Conservation (phyloP, 108 stramenopile species). For the Aurantiochytrium sp. region DNA sequence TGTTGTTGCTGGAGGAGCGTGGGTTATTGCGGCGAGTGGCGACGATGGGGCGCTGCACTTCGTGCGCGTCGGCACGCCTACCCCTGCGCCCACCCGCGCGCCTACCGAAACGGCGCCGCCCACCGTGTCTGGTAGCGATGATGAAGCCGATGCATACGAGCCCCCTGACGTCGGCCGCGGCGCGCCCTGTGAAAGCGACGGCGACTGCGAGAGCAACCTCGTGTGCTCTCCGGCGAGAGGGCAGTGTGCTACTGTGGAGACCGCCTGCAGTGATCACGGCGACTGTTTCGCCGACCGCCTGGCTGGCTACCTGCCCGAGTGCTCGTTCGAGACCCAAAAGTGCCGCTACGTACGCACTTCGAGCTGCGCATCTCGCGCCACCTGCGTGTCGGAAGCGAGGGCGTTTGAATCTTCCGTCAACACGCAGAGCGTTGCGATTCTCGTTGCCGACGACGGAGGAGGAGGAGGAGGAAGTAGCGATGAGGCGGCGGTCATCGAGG, state of each 20-base stretch:
- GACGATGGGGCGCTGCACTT: too few relatives aligned
- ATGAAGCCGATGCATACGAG: too few relatives aligned
- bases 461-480: background rate
- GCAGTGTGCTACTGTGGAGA: background rate
- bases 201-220: background rate
- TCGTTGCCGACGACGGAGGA: background rate
- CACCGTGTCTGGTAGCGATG: too few relatives aligned
- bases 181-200: too few relatives aligned
- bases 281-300: background rate
- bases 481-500: background rate
- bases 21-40: too few relatives aligned
- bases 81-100: too few relatives aligned
- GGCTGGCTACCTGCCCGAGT: background rate
- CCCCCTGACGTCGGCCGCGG: too few relatives aligned
- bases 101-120: too few relatives aligned
- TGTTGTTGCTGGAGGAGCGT: too few relatives aligned
- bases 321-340: background rate
- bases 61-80: too few relatives aligned
- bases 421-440: background rate
- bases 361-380: background rate
- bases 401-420: background rate
- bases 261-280: background rate
- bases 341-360: background rate
- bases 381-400: background rate
- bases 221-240: background rate